Conservation (phyloP, 345 rosid species). For the Anastatica hierochuntica region DNA sequence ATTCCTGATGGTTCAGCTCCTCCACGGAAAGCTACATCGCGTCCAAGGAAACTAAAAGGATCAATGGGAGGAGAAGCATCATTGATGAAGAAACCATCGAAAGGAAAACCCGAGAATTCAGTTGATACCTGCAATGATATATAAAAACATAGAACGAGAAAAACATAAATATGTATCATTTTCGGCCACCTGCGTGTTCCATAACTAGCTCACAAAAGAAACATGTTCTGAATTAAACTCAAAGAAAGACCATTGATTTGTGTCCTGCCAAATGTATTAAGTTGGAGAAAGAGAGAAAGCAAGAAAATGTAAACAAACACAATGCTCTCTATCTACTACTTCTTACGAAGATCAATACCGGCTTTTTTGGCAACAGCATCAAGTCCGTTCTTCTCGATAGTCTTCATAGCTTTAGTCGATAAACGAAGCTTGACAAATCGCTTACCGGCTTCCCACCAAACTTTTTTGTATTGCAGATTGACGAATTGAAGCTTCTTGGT, state of each 20-base stretch:
- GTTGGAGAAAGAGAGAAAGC: no score
- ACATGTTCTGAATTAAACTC: no score
- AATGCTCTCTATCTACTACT: constrained; percentile 14
- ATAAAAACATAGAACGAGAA: neutral
- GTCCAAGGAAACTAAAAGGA: constrained; percentile 24
- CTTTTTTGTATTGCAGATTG: constrained; percentile 77
- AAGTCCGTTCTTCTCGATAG: constrained; percentile 86
- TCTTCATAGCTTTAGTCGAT: constrained; percentile 82
- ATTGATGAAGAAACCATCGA: constrained; percentile 12
- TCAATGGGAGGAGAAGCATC: constrained; percentile 25
- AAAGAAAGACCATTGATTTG: no score
- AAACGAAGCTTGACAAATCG: constrained; percentile 73
- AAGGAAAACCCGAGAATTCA: constrained; percentile 17
- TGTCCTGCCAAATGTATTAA: no score
- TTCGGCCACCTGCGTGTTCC: neutral
- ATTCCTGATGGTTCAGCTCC: constrained; percentile 25
- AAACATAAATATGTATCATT: constrained; percentile 6
- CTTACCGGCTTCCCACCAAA: constrained; percentile 98
- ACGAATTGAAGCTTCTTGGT: constrained; percentile 85
- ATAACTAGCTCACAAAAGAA: no score
- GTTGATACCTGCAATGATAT: constrained; percentile 17
- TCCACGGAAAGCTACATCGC: constrained; percentile 20
- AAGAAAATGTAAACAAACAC: no score
- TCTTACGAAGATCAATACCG: constrained; percentile 76
- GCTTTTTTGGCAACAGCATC: constrained; percentile 98